Evolutionary conservation across 768 basidiomycete species (phyloP), one percentile per base, ranked within the genome.

Genomic region (Tulasnella sp.): DNA sequence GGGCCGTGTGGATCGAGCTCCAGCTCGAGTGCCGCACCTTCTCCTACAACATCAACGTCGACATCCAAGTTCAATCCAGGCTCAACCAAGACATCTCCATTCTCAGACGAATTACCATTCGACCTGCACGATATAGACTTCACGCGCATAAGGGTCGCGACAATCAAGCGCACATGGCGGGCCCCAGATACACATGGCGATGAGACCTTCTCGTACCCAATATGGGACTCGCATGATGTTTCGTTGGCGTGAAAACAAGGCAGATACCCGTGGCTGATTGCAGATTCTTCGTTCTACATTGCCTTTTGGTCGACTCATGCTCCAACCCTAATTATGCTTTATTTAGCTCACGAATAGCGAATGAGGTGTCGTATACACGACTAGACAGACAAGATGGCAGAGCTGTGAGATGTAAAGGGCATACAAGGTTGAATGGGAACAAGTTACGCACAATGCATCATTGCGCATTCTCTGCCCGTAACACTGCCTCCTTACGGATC

Each of bases 401-500:
- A n/a, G n/a, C n/a, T n/a, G n/a, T n/a, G n/a, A n/a, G n/a, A n/a
- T n/a, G n/a, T n/a, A n/a, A n/a, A n/a, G n/a, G n/a, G n/a, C n/a
- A n/a, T n/a, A n/a, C n/a, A n/a, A n/a, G n/a, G n/a, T n/a, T n/a
- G n/a, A n/a, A n/a, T n/a, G n/a, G n/a, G n/a, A n/a, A n/a, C n/a
- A n/a, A n/a, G n/a, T n/a, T n/a, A n/a, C n/a, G n/a, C n/a, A n/a
- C n/a, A n/a, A n/a, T n/a, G n/a, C n/a, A 29, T 8, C 30, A 52
- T 64, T 77, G 77, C 17, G 52, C 67, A 47, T 71, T 70, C 23
- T 72, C 73, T 61, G 75, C 75, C 4, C 79, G 79, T 29, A 88
- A 77, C 55, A 84, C 73, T 42, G 82, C 81, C 67, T 84, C 87
- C 71, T 90, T 88, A 59, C 83, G 81, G 62, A 86, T 87, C 8